Base-by-base conservation (phyloP, 2,329 filamentous ascomycete genomes). In the Pyrenophora tritici-repentis region DNA sequence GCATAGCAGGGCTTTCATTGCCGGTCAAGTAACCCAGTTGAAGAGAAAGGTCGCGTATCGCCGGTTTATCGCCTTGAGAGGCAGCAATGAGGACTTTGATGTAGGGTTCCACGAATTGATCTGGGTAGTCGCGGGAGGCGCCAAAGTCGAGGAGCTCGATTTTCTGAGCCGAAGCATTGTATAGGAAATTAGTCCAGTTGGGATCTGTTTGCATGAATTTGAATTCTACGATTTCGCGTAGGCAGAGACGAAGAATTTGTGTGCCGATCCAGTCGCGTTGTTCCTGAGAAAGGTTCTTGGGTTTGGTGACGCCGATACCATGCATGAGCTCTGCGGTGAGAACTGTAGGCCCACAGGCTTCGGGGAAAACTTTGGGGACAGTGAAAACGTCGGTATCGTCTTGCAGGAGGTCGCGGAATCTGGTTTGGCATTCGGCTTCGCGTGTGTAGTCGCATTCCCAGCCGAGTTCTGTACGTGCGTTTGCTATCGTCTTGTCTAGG, bases 141-240 rank as follows among this genome's bases (percentile, higher is more conserved):
- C 94, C 94, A 73, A 99, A 99, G 75, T 99, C 95, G 44, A 99
- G 86, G 1, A 99, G 83, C 73, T 96, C 92, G 12, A 99, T 86
- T 67, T 86, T 88, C 63, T 85, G 78, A 3, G 81, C 85, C 16
- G 78, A 64, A 1, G 85, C 78, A 65, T 97, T 94, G 80, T 91
- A 99, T 16, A 97, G 81, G 74, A 99, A 99, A 75, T 99, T 99
- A 29, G 93, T 97, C 94, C 94, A 99, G 79, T 99, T 99, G 34
- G 94, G 94, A 70, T 99, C 94, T 4, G 94, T 99, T 77, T 99
- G 94, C 94, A 99, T 99, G 78, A 96, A 97, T 54, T 82, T 86
- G 83, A 97, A 97, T 74, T 96, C 91, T 58, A 87, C 87, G 63
- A 97, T 93, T 76, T 97, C 94, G 51, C 92, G 87, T 33, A 97